Evolutionary conservation across 1,284 basidiomycete genomes (phyloP), one percentile per base, ranked within the genome.

Genomic region (Exsudoporus floridanus): DNA sequence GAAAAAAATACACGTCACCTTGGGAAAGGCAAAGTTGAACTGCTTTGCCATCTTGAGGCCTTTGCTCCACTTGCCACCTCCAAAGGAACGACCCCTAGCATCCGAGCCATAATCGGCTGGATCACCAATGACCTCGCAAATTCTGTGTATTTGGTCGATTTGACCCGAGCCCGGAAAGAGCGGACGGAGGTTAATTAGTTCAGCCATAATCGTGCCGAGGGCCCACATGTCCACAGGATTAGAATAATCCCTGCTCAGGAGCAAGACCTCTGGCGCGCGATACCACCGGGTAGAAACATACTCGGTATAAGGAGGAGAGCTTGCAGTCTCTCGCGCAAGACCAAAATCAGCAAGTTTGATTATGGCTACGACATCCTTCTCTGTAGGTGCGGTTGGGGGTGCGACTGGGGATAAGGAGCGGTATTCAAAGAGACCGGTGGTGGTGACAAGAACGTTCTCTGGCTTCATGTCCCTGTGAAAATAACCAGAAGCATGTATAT

Each of bases 391-490:
- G 54, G 81, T 77, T 6, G 81, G 78, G 28, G 77, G 73, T 12
- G 83, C 80, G 36, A 77, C 58, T 18, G 86, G 83, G 19, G 82
- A 86, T 34, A 91, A 75, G 8, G 91, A 82, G n/a, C 86, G 86
- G 69, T 99, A 99, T 73, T 98, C 94, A 60, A 90, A 89, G 46
- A 98, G 81, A 23, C 97, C 97, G 10, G 94, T 98, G 3, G 97
- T 99, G n/a, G 97, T 99, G 64, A 99, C 96, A 50, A 99, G 84
- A n/a, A 99, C 85, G 65, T 99, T 99, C 70, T 99, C 97, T 27
- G 97, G 97, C 73, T 99, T 99, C 93, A 99, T 96, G 73, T 99
- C 97, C 50, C 97, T 92, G 71, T 99, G 97, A 71, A 99, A 99
- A 73, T 97, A 99, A 52, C 96, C 96, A 44, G 88, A 79, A 16